Evolutionary conservation across 2,329 filamentous ascomycete genomes (phyloP).

Genomic region (Trichoderma atrobrunneum): DNA sequence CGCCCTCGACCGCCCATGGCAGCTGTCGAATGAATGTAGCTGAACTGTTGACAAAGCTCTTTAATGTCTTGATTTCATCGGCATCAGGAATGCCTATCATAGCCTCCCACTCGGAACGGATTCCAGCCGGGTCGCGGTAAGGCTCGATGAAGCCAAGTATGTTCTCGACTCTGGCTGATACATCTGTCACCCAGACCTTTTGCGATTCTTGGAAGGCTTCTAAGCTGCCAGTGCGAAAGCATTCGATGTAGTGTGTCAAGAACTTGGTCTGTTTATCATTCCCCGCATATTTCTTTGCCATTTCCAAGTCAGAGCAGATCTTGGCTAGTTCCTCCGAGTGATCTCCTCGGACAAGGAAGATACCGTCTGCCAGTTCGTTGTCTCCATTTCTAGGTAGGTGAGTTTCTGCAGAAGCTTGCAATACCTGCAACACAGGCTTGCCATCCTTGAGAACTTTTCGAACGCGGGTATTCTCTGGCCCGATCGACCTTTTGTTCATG

Average conservation of each 20-base stretch:
- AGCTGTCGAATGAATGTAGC: conserved; percentile 64
- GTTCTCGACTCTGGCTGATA: conserved; percentile 20
- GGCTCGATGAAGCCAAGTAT: conserved; percentile 63
- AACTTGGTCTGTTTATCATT: not conserved
- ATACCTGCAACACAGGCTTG: not conserved
- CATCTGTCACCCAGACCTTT: not conserved
- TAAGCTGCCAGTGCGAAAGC: not conserved
- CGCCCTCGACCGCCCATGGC: conserved; percentile 54
- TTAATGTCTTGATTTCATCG: not conserved
- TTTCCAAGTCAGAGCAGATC: not conserved
- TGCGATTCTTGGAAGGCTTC: not conserved
- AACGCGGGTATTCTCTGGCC: not conserved
- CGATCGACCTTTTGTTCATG: not conserved
- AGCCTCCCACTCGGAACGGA: conserved; percentile 59
- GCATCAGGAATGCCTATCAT: conserved; percentile 50
- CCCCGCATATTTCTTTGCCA: not conserved
- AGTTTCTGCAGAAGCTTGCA: not conserved
- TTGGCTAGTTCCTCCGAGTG: not conserved
- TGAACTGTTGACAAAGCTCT: not conserved
- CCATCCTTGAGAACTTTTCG: not conserved
- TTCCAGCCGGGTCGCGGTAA: conserved; percentile 59
- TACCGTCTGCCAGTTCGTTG: not conserved
- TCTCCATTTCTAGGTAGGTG: not conserved
- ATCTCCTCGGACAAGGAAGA: not conserved
- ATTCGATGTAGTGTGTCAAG: not conserved